Evolutionary conservation across 2,329 filamentous ascomycete species (phyloP).

Genomic region (Cordyceps militaris): DNA sequence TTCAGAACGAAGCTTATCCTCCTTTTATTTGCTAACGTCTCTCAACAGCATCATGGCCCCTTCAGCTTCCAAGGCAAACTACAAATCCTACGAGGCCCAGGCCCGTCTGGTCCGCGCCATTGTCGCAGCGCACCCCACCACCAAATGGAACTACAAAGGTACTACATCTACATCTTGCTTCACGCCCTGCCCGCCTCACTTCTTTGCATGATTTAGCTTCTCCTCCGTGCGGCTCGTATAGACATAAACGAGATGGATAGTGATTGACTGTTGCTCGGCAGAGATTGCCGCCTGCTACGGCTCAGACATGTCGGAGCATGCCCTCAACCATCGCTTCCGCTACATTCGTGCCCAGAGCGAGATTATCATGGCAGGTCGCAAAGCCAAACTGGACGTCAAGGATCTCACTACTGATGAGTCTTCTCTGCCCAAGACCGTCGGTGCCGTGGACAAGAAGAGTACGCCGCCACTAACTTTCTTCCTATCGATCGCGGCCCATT

Average conservation of each 20-base stretch:
- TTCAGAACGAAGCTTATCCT: neutral
- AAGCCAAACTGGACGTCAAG: conserved; percentile 34
- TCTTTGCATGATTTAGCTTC: neutral
- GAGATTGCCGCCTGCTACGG: conserved; percentile 42
- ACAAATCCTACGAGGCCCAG: conserved; percentile 53
- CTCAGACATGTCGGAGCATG: conserved; percentile 40
- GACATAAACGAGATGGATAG: neutral
- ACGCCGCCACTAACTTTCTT: conserved; percentile 19
- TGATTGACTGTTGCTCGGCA: conserved; percentile 22
- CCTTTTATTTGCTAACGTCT: neutral
- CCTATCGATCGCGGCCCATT: neutral
- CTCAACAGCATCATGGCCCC: conserved; percentile 34
- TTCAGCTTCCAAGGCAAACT: conserved; percentile 40
- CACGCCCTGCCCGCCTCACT: conserved; percentile 5
- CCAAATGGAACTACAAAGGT: conserved; percentile 57
- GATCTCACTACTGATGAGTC: conserved; percentile 30
- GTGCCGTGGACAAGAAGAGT: conserved; percentile 35
- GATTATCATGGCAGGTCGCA: conserved; percentile 30
- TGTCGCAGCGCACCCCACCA: conserved; percentile 46
- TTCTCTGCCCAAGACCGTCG: conserved; percentile 31
- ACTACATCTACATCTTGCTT: conserved; percentile 24
- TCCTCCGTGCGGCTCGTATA: neutral
- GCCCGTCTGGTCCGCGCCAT: conserved; percentile 55
- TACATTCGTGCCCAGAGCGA: conserved; percentile 36
- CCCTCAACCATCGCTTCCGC: conserved; percentile 46